Evolutionary conservation across 148 eudicot species (phyloP).

Genomic region (Chenopodium suecicum): DNA sequence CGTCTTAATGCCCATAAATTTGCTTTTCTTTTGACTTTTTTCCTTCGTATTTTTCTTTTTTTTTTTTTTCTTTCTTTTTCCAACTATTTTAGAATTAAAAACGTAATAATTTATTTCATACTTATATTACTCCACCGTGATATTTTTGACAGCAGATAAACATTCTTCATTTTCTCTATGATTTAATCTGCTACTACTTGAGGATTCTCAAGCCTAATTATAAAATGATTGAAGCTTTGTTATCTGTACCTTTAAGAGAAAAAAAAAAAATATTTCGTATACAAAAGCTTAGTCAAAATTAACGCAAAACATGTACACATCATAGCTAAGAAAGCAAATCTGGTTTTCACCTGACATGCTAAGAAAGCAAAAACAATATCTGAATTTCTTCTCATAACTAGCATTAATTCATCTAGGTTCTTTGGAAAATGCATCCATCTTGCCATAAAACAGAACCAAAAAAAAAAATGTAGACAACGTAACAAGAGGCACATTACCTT

Average conservation of each 20-base stretch:
- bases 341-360: background rate
- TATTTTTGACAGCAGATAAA: too few species aligned
- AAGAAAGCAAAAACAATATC: background rate
- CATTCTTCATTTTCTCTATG: too few species aligned
- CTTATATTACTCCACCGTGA: background rate
- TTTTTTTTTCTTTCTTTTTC: background rate
- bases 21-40: background rate
- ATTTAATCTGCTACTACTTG: background rate
- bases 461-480: background rate
- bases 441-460: background rate
- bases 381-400: background rate
- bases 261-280: too few species aligned
- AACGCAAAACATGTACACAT: background rate
- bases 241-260: background rate
- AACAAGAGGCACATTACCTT: constrained; percentile 53
- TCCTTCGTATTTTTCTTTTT: background rate
- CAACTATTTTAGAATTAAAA: background rate
- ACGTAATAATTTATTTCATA: too few species aligned
- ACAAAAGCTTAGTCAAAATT: background rate
- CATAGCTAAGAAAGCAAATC: background rate
- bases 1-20: background rate
- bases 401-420: background rate
- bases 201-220: background rate
- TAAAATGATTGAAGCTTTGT: background rate
- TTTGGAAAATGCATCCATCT: background rate